A percentile compares a stretch with the other conserved stretches of the same genome.
These are phyloP conservation scores for Colletotrichum eleusines DNA, from an alignment of 2,329 filamentous ascomycete species.

Conservation along the genomic window DNA sequence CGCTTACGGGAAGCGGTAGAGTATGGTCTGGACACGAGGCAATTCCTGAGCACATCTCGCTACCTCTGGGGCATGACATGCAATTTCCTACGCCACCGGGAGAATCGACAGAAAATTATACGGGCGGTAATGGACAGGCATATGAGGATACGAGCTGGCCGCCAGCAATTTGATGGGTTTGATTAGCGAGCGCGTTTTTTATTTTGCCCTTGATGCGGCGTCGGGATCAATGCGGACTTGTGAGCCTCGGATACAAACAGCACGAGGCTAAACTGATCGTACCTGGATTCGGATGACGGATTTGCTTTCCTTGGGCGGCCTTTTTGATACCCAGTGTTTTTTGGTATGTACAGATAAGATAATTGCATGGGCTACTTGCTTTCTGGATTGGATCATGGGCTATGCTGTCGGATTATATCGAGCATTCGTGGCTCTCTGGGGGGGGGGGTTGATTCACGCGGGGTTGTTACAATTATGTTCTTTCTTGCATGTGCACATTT, in stretches of 20 bases:
- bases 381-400: neutral
- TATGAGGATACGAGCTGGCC: slow-evolving; percentile 5
- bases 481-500: neutral
- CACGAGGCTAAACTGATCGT: neutral
- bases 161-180: slow-evolving; percentile 3
- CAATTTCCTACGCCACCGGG: neutral
- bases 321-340: slow-evolving; percentile 29
- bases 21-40: neutral
- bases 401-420: neutral
- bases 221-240: neutral
- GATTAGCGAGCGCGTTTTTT: neutral
- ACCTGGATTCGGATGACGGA: slow-evolving; percentile 1
- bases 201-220: neutral
- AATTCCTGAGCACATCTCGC: neutral
- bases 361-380: neutral
- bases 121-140: neutral
- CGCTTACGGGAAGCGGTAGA: slow-evolving; percentile 28
- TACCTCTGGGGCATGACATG: neutral
- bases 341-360: slow-evolving; percentile 3
- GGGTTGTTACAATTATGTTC: neutral
- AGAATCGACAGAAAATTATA: slow-evolving; percentile 2
- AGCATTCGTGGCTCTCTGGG: neutral
- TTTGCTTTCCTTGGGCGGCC: slow-evolving; percentile 20
- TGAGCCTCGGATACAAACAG: slow-evolving; percentile 2
- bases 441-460: neutral